A percentile compares a stretch with the other conserved stretches of the same genome.
Conservation (phyloP, 345 rosid genomes). For the Brassica incana region DNA sequence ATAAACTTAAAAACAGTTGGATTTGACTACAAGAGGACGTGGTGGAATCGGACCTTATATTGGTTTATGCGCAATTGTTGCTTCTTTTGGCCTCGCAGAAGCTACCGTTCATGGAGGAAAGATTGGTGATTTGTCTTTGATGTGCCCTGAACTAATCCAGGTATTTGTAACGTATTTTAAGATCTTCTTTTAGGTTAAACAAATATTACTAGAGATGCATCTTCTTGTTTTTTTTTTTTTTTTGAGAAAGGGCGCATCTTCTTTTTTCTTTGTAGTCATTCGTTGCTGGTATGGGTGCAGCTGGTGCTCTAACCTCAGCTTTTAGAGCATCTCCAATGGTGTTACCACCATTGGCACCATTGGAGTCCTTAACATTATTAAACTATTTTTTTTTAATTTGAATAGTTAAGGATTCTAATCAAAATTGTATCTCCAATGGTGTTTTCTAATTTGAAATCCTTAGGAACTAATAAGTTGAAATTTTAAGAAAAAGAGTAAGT, state of each 20-base stretch:
- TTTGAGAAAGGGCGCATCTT: not conserved
- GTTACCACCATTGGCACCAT: too few relatives aligned
- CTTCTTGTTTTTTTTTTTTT: constrained; percentile 1
- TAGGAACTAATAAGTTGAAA: too few relatives aligned
- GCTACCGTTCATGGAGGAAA: constrained; percentile 85
- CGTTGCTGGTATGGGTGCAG: constrained; percentile 74
- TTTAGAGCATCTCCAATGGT: too few relatives aligned
- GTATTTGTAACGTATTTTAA: constrained; percentile 27
- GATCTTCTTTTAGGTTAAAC: not conserved
- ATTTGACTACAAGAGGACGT: constrained; percentile 63
- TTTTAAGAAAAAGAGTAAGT: too few relatives aligned
- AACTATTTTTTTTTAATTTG: too few relatives aligned
- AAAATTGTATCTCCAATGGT: too few relatives aligned
- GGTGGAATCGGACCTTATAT: constrained; percentile 70
- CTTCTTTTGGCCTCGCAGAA: constrained; percentile 71
- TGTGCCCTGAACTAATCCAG: constrained; percentile 73
- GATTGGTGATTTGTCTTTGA: constrained; percentile 67
- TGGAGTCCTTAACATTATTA: too few relatives aligned
- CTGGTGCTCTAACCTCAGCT: constrained; percentile 77
- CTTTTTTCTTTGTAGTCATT: constrained; percentile 79
- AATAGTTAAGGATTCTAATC: too few relatives aligned
- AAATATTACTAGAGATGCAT: not conserved
- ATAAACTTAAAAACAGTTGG: constrained; percentile 50
- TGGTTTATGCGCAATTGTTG: constrained; percentile 60
- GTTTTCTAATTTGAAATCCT: too few relatives aligned